These are phyloP conservation scores for Fragaria vesca DNA, from an alignment of 306 rosid genomes.

Conservation along the genomic window DNA sequence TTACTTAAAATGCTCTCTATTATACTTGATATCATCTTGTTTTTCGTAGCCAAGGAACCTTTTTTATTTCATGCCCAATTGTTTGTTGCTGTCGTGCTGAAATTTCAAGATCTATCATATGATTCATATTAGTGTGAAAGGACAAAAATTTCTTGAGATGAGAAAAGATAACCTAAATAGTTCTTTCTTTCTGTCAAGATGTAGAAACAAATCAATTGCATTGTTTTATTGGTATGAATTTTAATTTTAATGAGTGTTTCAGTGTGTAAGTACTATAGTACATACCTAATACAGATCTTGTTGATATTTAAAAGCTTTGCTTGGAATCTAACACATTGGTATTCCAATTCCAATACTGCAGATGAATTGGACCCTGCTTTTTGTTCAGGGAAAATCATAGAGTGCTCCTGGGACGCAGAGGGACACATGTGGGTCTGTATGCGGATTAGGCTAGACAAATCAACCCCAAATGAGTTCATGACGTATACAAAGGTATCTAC, in stretches of 20 bases:
- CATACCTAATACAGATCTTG: neutral
- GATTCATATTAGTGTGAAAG: neutral
- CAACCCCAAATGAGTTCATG: slow-evolving; percentile 80
- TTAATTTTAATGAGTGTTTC: neutral
- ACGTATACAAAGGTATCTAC: slow-evolving; percentile 66
- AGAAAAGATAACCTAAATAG: neutral
- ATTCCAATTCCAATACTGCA: slow-evolving; percentile 30
- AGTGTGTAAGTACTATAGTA: neutral
- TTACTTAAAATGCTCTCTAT: slow-evolving; percentile 24
- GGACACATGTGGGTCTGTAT: slow-evolving; percentile 59
- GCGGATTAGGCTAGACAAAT: slow-evolving; percentile 73
- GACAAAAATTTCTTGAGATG: neutral
- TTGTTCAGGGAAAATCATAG: slow-evolving; percentile 73
- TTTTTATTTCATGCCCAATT: neutral
- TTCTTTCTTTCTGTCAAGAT: neutral
- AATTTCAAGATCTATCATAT: neutral
- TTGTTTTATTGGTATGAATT: neutral
- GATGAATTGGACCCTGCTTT: slow-evolving; percentile 62
- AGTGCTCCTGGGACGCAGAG: slow-evolving; percentile 73
- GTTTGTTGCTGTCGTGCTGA: neutral
- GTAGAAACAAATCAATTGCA: neutral
- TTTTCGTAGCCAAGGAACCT: neutral
- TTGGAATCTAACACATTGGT: neutral
- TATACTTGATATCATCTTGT: neutral
- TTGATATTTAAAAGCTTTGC: neutral